Conservation (phyloP, 2,329 filamentous ascomycete species). For the Fusarium fracticaudum region DNA sequence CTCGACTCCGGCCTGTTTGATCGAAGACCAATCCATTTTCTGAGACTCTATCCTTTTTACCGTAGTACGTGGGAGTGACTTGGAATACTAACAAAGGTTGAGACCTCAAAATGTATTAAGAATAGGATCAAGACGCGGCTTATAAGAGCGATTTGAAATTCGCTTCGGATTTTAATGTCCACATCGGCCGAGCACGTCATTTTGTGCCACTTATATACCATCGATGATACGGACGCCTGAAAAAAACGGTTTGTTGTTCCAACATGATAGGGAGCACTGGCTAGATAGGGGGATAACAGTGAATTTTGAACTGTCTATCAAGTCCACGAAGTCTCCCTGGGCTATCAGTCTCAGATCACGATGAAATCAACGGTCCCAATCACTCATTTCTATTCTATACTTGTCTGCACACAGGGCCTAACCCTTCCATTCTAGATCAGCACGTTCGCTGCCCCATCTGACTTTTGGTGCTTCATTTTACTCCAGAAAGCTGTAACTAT, state of each 20-base stretch:
- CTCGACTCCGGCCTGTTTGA: background rate
- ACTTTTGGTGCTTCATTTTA: too few species aligned
- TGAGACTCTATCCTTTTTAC: rapidly evolving
- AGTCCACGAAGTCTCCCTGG: background rate
- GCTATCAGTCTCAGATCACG: rapidly evolving
- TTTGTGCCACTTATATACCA: background rate
- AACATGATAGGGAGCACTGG: rapidly evolving
- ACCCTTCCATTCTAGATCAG: too few species aligned
- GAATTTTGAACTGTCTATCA: background rate
- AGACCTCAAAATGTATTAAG: background rate
- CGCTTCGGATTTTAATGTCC: background rate
- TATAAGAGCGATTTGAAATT: background rate
- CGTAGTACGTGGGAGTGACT: background rate
- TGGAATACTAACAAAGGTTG: background rate
- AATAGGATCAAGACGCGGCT: background rate
- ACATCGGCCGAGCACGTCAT: background rate
- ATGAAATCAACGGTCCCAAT: too few species aligned
- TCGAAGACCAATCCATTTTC: background rate
- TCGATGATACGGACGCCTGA: background rate
- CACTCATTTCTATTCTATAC: background rate
- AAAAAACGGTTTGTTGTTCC: background rate
- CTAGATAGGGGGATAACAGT: rapidly evolving
- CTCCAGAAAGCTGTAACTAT: too few species aligned
- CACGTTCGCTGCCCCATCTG: too few species aligned
- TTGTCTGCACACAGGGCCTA: background rate